A percentile compares a stretch with the other conserved stretches of the same genome.
Conservation (phyloP, 139 green algal genomes). For the Volvox reticuliferus region DNA sequence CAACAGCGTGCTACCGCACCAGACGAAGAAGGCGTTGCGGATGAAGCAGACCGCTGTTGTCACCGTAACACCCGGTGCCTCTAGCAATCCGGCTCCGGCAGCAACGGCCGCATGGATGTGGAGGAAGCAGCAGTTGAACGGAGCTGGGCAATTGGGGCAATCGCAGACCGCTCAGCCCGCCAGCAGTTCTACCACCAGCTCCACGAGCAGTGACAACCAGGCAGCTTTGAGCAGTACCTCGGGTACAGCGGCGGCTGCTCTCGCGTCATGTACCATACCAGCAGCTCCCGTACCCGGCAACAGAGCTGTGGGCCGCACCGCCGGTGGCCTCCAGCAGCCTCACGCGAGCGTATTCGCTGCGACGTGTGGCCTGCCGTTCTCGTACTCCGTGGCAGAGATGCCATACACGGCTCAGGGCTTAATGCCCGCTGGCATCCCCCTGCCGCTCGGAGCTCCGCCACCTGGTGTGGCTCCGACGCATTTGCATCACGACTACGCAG, state of each 20-base stretch:
- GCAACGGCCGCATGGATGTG: neutral
- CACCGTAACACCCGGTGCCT: neutral
- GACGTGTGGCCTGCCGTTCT: neutral
- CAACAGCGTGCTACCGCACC: conserved; percentile 45
- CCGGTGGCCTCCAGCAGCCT: neutral
- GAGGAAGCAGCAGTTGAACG: neutral
- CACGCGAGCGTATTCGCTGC: neutral
- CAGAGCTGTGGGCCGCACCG: neutral
- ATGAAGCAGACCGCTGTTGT: neutral
- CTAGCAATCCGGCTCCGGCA: neutral
- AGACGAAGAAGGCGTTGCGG: conserved; percentile 46
- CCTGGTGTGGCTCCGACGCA: neutral
- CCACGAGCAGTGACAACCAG: neutral
- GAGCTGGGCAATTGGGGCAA: neutral
- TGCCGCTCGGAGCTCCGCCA: neutral
- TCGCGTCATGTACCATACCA: too few relatives aligned
- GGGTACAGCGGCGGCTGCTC: too few relatives aligned
- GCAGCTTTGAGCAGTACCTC: neutral
- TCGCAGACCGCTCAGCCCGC: neutral
- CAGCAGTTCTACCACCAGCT: conserved; percentile 11
- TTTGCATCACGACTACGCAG: conserved; percentile 8
- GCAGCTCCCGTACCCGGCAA: too few relatives aligned
- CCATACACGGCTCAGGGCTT: neutral
- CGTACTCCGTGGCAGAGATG: neutral
- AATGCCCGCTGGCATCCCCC: neutral